These are phyloP conservation scores for Aspergillus mulundensis DNA, from an alignment of 495 filamentous ascomycete species.

Conservation along the genomic window DNA sequence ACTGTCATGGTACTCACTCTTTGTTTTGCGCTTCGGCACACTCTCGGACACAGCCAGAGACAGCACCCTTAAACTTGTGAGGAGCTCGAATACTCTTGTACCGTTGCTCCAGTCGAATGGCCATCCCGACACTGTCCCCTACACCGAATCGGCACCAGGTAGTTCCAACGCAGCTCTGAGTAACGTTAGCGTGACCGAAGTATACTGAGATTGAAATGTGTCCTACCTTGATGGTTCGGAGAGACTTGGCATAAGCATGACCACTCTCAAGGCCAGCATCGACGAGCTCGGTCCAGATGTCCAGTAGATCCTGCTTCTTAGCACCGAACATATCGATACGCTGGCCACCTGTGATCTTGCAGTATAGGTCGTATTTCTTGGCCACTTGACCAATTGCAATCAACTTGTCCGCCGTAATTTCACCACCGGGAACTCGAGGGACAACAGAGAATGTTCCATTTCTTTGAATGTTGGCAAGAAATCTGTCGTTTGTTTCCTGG, in stretches of 20 bases:
- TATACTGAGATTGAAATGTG: neutral
- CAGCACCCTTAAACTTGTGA: slow-evolving; percentile 93
- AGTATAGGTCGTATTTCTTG: slow-evolving; percentile 84
- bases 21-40: slow-evolving; percentile 97
- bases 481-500: slow-evolving; percentile 92
- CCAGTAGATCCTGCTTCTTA: slow-evolving; percentile 81
- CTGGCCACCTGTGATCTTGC: slow-evolving; percentile 94
- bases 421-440: slow-evolving; percentile 79
- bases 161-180: slow-evolving; percentile 79
- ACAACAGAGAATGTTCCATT: slow-evolving; percentile 93
- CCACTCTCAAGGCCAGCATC: slow-evolving; percentile 94
- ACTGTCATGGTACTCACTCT: slow-evolving; percentile 52
- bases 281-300: slow-evolving; percentile 84
- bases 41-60: slow-evolving; percentile 88
- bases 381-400: slow-evolving; percentile 86
- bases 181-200: neutral
- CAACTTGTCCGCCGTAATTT: slow-evolving; percentile 88
- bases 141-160: slow-evolving; percentile 95
- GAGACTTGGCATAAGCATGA: slow-evolving; percentile 89
- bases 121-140: slow-evolving; percentile 96
- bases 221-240: slow-evolving; percentile 77
- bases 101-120: slow-evolving; percentile 83
- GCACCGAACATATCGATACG: slow-evolving; percentile 96
- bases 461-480: slow-evolving; percentile 90
- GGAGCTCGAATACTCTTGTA: slow-evolving; percentile 91